Evolutionary conservation across 2,329 filamentous ascomycete species (phyloP), one percentile per base, ranked within the genome.

Genomic region (Penicillium griseofulvum): DNA sequence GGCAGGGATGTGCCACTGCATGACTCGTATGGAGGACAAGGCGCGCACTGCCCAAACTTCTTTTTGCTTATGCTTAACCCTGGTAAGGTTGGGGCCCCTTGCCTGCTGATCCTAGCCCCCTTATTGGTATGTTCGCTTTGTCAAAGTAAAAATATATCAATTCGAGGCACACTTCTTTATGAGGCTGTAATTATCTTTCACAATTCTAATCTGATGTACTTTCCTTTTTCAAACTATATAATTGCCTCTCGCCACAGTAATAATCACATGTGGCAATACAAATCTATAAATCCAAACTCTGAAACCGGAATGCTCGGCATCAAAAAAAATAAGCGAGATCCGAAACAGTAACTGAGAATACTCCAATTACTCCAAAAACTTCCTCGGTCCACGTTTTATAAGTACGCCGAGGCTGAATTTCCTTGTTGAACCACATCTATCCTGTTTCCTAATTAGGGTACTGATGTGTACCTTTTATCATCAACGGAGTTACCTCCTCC

Each of bases 41-140:
- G 45, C 67, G 63, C 65, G 63, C 62, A 65, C 51, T 56, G 62
- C 45, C 60, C 63, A 58, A 65, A 59, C 56, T 57, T 55, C 61
- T 53, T 61, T 55, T 49, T 62, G 62, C 63, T 65, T 71, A 71
- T 70, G 69, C 69, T 71, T 71, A 71, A 71, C 68, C 66, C 68
- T 63, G 69, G 66, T 70, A 71, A 71, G 69, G 69, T 71, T 71
- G 66, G 68, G 55, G 56, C 56, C 55, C 57, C 62, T 65, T 65
- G 50, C 55, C 54, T 56, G 62, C 59, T 57, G 60, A 65, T 64
- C 63, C 58, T 63, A 51, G 49, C 24, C 47, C 45, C 46, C 56
- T 65, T 52, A 64, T 61, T 64, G 61, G 59, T 45, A 54, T 50
- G 38, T 49, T 48, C 53, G 41, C 38, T 44, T 43, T 52, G 34